Evolutionary conservation across 129 eudicot genomes (phyloP), one percentile per base, ranked within the genome.

Genomic region (Kitagawia praeruptora): DNA sequence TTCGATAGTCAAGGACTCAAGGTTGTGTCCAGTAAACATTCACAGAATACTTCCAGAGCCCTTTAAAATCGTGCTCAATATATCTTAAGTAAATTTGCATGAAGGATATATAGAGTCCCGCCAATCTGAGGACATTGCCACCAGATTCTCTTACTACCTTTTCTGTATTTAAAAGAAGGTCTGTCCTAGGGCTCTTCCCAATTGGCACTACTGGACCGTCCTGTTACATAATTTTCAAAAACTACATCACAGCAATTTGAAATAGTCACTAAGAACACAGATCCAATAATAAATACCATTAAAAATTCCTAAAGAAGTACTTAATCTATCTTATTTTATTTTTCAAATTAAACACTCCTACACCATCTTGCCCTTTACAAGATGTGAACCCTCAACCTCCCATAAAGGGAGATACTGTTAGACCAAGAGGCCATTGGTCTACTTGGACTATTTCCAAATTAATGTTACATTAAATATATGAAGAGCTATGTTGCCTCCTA

Each of bases 91-190:
- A 53, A 77, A 41, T 40, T 56, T 49, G 70, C 13, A 40, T 67
- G 83, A 90, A 91, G 98, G 97, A 94, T 94, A 94, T 94, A 82
- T 95, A 95, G 78, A 95, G 98, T 81, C 98, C 98, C 16, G 97
- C 98, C 87, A 95, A 79, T 86, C 98, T 87, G 67, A 95, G 87
- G 67, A 91, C 96, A 85, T 92, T 91, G 18, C 98, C 97, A 48
- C 91, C 93, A 47, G 87, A 83, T 37, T 94, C 98, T 78, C 88
- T 70, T 31, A 90, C 97, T 28, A 83, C 90, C 81, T 92, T 86
- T 84, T 95, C 98, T 54, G 96, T 90, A 78, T 85, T 87, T 46
- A 95, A 83, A 81, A 95, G 97, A 34, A 86, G 87, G 86, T 95
- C 98, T 7, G 98, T 92, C 81, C 97, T 88, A 25, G 96, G 96